Percentiles rank a stretch among this genome's conserved stretches.
These are phyloP conservation scores for Cutaneotrichosporon sp. DNA, from an alignment of 1,284 basidiomycete species.

Conservation along the genomic window DNA sequence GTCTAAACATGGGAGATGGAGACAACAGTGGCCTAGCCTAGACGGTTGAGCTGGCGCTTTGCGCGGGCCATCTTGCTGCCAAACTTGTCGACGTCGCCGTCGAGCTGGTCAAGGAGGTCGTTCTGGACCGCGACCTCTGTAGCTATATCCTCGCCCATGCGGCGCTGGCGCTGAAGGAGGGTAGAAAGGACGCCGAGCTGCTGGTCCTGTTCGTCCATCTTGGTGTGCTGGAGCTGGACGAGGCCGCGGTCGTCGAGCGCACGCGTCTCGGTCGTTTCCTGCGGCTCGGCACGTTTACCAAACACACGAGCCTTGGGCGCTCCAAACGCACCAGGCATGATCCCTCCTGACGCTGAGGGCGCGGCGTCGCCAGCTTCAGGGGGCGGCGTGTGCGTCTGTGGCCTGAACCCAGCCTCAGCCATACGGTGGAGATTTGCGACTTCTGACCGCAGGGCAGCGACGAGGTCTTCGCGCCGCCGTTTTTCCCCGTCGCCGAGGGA, in stretches of 20 bases:
- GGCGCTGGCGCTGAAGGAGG: constrained; percentile 76
- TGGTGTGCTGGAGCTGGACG: constrained; percentile 68
- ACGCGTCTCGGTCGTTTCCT: constrained; percentile 79
- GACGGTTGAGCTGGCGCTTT: constrained; percentile 71
- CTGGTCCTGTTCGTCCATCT: constrained; percentile 77
- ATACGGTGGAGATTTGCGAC: constrained; percentile 55
- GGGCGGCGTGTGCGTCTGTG: constrained; percentile 1
- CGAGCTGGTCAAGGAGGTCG: constrained; percentile 75
- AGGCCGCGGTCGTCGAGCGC: constrained; percentile 78
- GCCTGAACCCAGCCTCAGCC: constrained; percentile 41
- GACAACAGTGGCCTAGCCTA: constrained; percentile 9
- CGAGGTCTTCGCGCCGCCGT: constrained; percentile 74
- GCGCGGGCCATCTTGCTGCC: constrained; percentile 70
- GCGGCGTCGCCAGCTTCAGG: background rate
- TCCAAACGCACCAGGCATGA: background rate
- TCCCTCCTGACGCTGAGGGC: background rate
- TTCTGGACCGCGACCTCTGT: constrained; percentile 79
- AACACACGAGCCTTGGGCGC: constrained; percentile 58
- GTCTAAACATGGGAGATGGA: no score
- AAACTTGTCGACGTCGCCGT: constrained; percentile 66
- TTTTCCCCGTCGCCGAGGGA: constrained; percentile 67
- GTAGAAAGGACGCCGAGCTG: constrained; percentile 73
- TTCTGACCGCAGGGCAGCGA: constrained; percentile 66
- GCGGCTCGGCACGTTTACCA: constrained; percentile 55
- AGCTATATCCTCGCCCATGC: constrained; percentile 80